These are phyloP conservation scores for Guadua angustifolia DNA, from an alignment of 176 grass and related monocot species.

Conservation along the genomic window DNA sequence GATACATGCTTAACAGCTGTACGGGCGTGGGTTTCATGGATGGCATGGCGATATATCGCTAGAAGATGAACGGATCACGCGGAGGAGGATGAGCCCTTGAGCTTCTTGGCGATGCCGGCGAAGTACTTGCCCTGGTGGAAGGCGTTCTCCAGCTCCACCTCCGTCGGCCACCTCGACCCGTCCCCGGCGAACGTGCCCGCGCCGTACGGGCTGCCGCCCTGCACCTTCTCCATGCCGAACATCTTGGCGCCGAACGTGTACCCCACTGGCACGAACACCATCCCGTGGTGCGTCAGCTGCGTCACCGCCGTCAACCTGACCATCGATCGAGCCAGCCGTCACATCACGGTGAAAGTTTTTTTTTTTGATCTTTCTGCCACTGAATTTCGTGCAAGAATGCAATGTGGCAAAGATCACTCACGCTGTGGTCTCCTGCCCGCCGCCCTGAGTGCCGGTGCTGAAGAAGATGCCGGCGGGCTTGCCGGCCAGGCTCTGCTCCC, in stretches of 20 bases:
- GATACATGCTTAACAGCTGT: neutral
- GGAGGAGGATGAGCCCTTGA: slow-evolving; percentile 51
- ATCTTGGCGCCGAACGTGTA: slow-evolving; percentile 77
- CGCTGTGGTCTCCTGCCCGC: slow-evolving; percentile 62
- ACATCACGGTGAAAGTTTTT: neutral
- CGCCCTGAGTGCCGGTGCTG: slow-evolving; percentile 60
- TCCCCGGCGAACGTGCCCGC: slow-evolving; percentile 76
- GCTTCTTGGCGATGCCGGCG: slow-evolving; percentile 75
- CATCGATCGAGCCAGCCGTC: neutral
- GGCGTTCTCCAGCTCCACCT: slow-evolving; percentile 80
- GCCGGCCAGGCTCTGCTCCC: slow-evolving; percentile 61
- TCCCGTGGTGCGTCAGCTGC: slow-evolving; percentile 76
- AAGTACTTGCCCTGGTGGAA: slow-evolving; percentile 95
- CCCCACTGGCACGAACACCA: slow-evolving; percentile 75
- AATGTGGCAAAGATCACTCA: neutral
- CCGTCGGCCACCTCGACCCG: slow-evolving; percentile 64
- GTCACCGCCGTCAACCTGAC: slow-evolving; percentile 66
- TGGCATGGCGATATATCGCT: too few species aligned
- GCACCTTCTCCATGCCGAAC: slow-evolving; percentile 71
- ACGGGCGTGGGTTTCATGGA: too few species aligned
- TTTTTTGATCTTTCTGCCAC: neutral
- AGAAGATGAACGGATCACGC: slow-evolving; percentile 22
- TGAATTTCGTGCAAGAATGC: neutral
- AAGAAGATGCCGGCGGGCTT: slow-evolving; percentile 63
- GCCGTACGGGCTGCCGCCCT: slow-evolving; percentile 71